phyloP scores from a whole-genome alignment of 805 yeast species.

The Wickerhamiella cacticola region DNA sequence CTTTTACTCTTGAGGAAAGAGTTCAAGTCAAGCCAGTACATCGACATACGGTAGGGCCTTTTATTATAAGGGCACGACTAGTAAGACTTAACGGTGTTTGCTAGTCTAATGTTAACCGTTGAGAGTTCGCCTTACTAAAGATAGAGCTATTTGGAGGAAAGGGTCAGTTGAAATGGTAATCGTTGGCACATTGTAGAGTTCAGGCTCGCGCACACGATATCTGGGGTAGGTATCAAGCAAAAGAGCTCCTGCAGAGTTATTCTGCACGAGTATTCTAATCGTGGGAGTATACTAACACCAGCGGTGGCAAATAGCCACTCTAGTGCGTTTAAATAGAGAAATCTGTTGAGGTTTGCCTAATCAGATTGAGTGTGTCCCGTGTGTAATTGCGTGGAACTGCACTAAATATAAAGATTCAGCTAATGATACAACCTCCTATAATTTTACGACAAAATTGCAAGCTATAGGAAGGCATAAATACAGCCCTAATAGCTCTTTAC shows the following conservation, averaged over 20 bases:
- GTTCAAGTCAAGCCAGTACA: not conserved
- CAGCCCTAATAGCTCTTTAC: not conserved
- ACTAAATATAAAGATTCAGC: too few species aligned
- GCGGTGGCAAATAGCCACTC: too few species aligned
- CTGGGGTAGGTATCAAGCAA: conserved; percentile 3
- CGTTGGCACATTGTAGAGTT: not conserved
- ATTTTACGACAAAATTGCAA: too few species aligned
- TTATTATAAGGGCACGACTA: not conserved
- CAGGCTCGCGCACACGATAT: conserved; percentile 2
- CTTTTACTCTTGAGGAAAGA: not conserved
- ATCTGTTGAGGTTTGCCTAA: too few species aligned
- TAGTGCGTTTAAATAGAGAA: too few species aligned
- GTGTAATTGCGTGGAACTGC: too few species aligned
- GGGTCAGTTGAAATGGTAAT: not conserved
- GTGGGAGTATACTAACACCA: not conserved
- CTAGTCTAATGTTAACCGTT: not conserved
- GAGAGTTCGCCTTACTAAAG: conserved; percentile 4
- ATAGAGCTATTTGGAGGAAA: not conserved
- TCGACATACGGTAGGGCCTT: conserved; percentile 5
- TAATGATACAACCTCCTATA: too few species aligned
- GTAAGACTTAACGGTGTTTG: not conserved
- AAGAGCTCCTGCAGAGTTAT: not conserved
- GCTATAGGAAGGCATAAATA: too few species aligned
- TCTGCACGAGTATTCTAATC: not conserved
- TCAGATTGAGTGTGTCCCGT: too few species aligned